Base-by-base conservation (phyloP, 371 early-diverging fungal species). In the Syncephalis plumigaleata region DNA sequence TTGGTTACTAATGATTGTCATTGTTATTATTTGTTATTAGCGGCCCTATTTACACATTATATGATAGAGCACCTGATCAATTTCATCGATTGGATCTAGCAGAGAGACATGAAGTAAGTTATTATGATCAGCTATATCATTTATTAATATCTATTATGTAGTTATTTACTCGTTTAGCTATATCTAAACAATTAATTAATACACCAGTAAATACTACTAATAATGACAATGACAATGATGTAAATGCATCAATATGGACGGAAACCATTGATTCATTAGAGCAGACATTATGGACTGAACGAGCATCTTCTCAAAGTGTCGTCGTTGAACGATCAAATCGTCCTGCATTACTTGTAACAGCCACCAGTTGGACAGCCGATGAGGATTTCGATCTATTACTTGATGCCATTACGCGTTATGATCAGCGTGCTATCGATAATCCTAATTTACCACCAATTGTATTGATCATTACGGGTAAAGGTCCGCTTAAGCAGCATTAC, bases 331-430 rank as follows among this genome's bases (percentile, higher is more conserved):
- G 72, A 42, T 50, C 49, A 8, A 67, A 70, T 46, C 66, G 86
- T 39, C 81, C 83, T 1, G 67, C 69, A 44, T 55, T 94, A 46
- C 59, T 94, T 44, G 81, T 94, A 3, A 86, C 83, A 50, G 79
- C 82, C 53, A 93, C 94, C n/a, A 81, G 82, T 52, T 96, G 93
- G 92, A 96, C 97, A 0, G 80, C 80, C 27, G 97, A 94, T 60
- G 97, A 96, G 54, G 94, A 94, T 56, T n/a, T 96, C 57, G 65
- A 68, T 11, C 51, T 91, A 3, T 58, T 96, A 45, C 59, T 91
- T 23, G 66, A 75, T 1, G 90, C 91, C 0, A 58, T 84, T 9
- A 59, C 65, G 39, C 47, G 59, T 31, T 87, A 87, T 57, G 77
- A 83, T 47, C 65, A 70, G 22, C 18, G 40, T 9, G 50, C 50